Percentiles rank a stretch among this genome's conserved stretches.
Evolutionary conservation across 2,329 filamentous ascomycete genomes (phyloP).

Genomic region (Teratosphaeria destructans): DNA sequence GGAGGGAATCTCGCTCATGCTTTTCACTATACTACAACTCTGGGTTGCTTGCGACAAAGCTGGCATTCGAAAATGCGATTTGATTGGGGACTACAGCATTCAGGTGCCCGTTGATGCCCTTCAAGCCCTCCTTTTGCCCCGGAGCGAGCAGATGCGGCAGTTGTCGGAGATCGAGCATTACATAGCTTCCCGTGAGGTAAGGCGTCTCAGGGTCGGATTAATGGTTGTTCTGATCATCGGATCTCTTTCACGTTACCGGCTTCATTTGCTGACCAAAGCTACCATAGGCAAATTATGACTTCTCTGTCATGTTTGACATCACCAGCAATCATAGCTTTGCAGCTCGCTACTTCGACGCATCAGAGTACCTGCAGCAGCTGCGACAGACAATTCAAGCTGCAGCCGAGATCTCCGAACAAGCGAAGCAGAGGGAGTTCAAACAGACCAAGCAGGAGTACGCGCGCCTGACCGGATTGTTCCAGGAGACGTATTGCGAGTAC

Average conservation of each 20-base stretch:
- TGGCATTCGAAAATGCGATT: constrained; percentile 33
- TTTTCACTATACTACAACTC: constrained; percentile 46
- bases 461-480: constrained; percentile 17
- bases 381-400: no score
- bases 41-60: constrained; percentile 48
- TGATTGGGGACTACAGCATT: constrained; percentile 44
- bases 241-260: no score
- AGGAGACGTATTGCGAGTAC: constrained; percentile 3
- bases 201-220: not conserved
- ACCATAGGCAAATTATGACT: constrained; percentile 7
- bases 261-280: no score
- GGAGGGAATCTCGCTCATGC: constrained; percentile 41
- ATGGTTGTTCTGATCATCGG: no score
- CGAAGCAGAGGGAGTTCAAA: constrained; percentile 18
- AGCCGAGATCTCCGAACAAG: not conserved
- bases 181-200: constrained; percentile 29
- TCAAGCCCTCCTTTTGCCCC: constrained; percentile 45
- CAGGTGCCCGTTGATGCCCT: constrained; percentile 41
- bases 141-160: constrained; percentile 38
- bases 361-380: constrained; percentile 22
- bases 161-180: constrained; percentile 43
- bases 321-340: constrained; percentile 28
- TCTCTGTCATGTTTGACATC: constrained; percentile 41
- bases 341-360: constrained; percentile 33
- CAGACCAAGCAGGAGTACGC: constrained; percentile 28